Evolutionary conservation across 441 rosid species (phyloP).

Genomic region (Croton laevigatus): DNA sequence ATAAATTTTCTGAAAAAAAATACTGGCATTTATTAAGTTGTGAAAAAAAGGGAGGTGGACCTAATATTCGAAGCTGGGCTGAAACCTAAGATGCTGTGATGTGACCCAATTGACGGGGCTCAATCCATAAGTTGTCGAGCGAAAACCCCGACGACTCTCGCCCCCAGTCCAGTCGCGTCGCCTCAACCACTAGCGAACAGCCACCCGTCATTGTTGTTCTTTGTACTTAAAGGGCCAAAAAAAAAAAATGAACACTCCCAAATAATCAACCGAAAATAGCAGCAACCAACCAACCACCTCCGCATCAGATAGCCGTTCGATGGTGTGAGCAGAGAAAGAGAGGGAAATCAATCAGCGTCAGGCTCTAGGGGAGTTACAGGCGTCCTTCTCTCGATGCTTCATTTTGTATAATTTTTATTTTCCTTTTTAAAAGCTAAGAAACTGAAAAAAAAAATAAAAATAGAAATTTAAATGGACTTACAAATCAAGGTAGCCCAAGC

Average conservation of each 20-base stretch:
- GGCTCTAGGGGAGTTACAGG: constrained; percentile 1
- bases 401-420: background rate
- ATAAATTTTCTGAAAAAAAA: too few species aligned
- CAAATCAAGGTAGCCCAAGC: constrained; percentile 90
- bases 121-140: too few species aligned
- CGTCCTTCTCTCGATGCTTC: constrained; percentile 19
- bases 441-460: background rate
- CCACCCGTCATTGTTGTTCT: background rate
- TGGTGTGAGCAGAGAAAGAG: background rate
- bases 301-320: constrained; percentile 6
- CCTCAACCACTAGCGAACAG: background rate
- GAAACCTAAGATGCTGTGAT: too few species aligned
- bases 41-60: too few species aligned
- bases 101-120: too few species aligned
- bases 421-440: too few species aligned
- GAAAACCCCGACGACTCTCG: too few species aligned
- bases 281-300: background rate
- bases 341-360: constrained; percentile 11
- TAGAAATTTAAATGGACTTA: constrained; percentile 46
- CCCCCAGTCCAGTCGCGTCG: too few species aligned
- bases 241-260: too few species aligned
- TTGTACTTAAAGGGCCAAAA: background rate
- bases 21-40: too few species aligned
- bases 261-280: background rate
- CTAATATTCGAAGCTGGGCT: too few species aligned